Conservation (phyloP, 2,329 filamentous ascomycete genomes). For the Fusarium euwallaceae region DNA sequence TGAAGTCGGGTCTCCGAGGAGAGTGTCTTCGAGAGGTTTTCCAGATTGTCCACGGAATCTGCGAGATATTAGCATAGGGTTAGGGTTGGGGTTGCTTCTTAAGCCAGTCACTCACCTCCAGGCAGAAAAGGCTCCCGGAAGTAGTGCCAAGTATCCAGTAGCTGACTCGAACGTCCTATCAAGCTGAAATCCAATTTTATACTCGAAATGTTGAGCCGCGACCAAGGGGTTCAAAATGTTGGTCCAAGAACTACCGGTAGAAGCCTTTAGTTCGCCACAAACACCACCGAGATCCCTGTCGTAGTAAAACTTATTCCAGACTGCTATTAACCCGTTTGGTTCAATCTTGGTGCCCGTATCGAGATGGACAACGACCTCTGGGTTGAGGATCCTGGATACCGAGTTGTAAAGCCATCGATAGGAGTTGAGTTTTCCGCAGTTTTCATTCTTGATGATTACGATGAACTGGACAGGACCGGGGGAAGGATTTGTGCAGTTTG, state of each 20-base stretch:
- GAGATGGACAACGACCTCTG: background rate
- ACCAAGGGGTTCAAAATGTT: slow-evolving; percentile 8
- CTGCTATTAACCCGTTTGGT: accelerated
- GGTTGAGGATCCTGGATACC: background rate
- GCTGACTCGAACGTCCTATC: slow-evolving; percentile 11
- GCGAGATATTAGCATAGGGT: background rate
- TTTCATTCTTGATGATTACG: background rate
- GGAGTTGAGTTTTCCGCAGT: slow-evolving; percentile 13
- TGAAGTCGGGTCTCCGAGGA: slow-evolving; percentile 15
- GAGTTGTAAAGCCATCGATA: slow-evolving; percentile 7
- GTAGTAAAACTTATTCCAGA: slow-evolving; percentile 6
- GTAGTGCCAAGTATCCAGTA: background rate
- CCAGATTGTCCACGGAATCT: background rate
- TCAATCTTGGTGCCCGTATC: background rate
- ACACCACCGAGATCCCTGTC: background rate
- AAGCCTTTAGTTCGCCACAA: background rate
- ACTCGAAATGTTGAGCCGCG: slow-evolving; percentile 5
- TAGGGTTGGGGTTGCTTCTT: accelerated
- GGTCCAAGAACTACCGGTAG: background rate
- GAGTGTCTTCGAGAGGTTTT: background rate
- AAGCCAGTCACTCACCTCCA: background rate
- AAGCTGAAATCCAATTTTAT: slow-evolving; percentile 8
- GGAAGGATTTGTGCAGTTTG: background rate
- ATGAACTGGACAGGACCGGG: background rate
- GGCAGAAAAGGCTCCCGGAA: background rate